Evolutionary conservation across 164 flowering plant species (phyloP).

Genomic region (Chimonanthus salicifolius): DNA sequence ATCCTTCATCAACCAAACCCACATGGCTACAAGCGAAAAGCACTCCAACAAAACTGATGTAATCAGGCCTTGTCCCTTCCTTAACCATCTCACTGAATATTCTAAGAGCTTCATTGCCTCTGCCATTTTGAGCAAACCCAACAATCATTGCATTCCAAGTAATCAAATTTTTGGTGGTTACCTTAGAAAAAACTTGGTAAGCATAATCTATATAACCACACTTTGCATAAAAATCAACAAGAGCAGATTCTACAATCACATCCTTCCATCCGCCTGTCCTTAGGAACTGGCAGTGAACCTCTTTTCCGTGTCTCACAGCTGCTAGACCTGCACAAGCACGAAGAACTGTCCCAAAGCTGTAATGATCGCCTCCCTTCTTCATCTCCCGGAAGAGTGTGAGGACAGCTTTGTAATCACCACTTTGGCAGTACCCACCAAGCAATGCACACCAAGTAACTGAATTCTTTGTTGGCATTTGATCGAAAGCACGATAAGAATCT

Average conservation of each 20-base stretch:
- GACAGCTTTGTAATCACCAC: conserved; percentile 46
- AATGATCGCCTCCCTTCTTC: conserved; percentile 41
- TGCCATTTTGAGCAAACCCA: conserved; percentile 87
- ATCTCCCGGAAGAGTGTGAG: conserved; percentile 48
- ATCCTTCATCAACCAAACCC: conserved; percentile 67
- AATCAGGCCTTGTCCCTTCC: conserved; percentile 55
- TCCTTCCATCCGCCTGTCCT: conserved; percentile 54
- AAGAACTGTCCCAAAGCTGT: conserved; percentile 74
- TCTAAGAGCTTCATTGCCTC: conserved; percentile 50
- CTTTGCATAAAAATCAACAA: conserved; percentile 84
- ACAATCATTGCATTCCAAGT: conserved; percentile 86
- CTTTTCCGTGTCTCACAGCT: conserved; percentile 66
- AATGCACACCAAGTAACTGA: conserved; percentile 74
- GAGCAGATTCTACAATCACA: conserved; percentile 79
- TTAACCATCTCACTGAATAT: conserved; percentile 52
- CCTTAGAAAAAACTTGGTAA: conserved; percentile 32
- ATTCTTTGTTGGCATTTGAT: conserved; percentile 58
- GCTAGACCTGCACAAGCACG: conserved; percentile 84
- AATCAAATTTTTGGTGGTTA: conserved; percentile 51
- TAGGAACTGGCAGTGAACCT: conserved; percentile 80
- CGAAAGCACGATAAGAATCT: conserved; percentile 53
- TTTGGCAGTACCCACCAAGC: conserved; percentile 71
- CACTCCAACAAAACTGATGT: conserved; percentile 67
- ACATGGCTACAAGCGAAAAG: conserved; percentile 85
- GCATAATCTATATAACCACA: conserved; percentile 70